A percentile compares a stretch with the other conserved stretches of the same genome.
Conservation (phyloP, 1,284 basidiomycete genomes). For the Xerocomus amazonicus region DNA sequence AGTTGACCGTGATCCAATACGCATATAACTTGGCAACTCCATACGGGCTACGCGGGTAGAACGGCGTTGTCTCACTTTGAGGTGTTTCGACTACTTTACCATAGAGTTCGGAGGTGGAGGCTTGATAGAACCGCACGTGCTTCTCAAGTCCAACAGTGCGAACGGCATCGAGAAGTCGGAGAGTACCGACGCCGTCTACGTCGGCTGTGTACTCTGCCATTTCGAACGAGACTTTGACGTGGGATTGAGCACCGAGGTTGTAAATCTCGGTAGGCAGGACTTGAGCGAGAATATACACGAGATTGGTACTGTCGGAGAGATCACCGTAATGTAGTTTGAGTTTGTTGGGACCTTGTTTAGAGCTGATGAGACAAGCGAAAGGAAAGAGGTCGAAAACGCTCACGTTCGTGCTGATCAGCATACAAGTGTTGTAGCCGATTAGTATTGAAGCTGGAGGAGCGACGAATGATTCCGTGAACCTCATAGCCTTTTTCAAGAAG, state of each 20-base stretch:
- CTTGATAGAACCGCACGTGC: slow-evolving; percentile 88
- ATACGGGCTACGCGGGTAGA: slow-evolving; percentile 91
- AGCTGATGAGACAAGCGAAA: slow-evolving; percentile 1
- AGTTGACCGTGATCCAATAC: slow-evolving; percentile 89
- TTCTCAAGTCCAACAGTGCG: slow-evolving; percentile 87
- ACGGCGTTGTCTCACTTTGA: slow-evolving; percentile 88
- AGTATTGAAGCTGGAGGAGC: slow-evolving; percentile 93
- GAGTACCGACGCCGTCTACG: slow-evolving; percentile 87
- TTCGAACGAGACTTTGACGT: slow-evolving; percentile 96
- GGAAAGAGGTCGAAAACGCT: slow-evolving; percentile 22
- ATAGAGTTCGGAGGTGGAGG: slow-evolving; percentile 91
- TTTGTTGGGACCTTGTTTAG: slow-evolving; percentile 59
- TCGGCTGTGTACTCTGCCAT: slow-evolving; percentile 97
- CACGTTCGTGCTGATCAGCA: slow-evolving; percentile 81
- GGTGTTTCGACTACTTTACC: slow-evolving; percentile 90
- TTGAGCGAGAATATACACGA: slow-evolving; percentile 89
- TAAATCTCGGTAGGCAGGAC: slow-evolving; percentile 91
- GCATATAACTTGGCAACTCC: slow-evolving; percentile 88
- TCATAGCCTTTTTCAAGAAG: slow-evolving; percentile 85
- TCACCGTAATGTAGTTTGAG: slow-evolving; percentile 91
- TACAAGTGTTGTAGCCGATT: slow-evolving; percentile 87
- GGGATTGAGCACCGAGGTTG: slow-evolving; percentile 94
- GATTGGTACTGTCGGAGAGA: slow-evolving; percentile 87
- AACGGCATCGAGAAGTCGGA: slow-evolving; percentile 88
- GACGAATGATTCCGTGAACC: slow-evolving; percentile 90